Percentiles rank a stretch among this genome's conserved stretches.
Conservation (phyloP, 345 rosid genomes). For the Aquilaria malaccensis region DNA sequence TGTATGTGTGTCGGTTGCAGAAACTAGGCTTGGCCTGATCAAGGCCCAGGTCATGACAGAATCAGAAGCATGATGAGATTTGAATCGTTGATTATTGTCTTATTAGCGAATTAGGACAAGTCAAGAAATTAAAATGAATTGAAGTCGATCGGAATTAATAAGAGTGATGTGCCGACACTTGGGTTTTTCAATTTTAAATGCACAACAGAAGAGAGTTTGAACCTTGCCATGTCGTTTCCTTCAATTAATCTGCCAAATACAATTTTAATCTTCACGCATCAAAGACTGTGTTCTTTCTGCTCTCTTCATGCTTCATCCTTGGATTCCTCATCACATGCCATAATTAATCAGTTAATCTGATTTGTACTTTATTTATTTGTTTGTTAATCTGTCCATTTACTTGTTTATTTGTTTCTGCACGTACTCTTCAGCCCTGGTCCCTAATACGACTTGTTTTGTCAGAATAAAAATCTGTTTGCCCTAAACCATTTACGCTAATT, state of each 20-base stretch:
- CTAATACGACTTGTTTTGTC: conserved; percentile 16
- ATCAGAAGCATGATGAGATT: not conserved
- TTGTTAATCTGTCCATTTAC: not conserved
- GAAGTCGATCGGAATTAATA: conserved; percentile 13
- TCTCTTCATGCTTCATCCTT: conserved; percentile 27
- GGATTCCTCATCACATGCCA: conserved; percentile 40
- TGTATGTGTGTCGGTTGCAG: too few species aligned
- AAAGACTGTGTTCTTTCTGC: conserved; percentile 29
- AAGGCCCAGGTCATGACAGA: not conserved
- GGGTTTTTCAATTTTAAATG: too few species aligned
- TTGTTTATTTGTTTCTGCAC: too few species aligned
- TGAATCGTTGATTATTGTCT: not conserved
- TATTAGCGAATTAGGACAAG: conserved; percentile 6
- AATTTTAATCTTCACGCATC: conserved; percentile 9
- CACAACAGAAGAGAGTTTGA: not conserved
- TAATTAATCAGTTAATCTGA: conserved; percentile 3
- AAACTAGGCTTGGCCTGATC: too few species aligned
- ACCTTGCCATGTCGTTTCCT: conserved; percentile 28
- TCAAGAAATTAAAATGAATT: not conserved
- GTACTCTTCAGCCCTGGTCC: conserved; percentile 10
- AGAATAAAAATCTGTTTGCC: not conserved
- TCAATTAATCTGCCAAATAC: conserved; percentile 14
- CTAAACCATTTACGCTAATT: conserved; percentile 6
- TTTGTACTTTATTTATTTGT: conserved; percentile 10
- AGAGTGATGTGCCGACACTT: not conserved